Percentiles rank a stretch among this genome's conserved stretches.
phyloP scores from a whole-genome alignment of 306 rosid species.

The Vigna mungo region DNA sequence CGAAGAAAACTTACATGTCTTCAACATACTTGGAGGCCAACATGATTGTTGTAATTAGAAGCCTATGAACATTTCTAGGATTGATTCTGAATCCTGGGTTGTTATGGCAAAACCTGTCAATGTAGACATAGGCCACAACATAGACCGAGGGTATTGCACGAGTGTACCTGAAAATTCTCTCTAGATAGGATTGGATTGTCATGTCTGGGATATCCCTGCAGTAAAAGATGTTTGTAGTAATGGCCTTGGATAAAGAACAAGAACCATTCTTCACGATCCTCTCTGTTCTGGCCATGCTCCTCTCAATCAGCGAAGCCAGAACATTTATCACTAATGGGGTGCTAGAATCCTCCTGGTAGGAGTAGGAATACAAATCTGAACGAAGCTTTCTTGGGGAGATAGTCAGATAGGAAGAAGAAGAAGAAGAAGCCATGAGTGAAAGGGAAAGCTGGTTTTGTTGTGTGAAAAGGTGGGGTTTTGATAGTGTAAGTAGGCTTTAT shows the following conservation, averaged over 20 bases:
- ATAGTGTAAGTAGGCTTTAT: conserved; percentile 25
- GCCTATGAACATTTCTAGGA: conserved; percentile 82
- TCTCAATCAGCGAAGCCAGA: conserved; percentile 86
- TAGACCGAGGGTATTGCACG: conserved; percentile 78
- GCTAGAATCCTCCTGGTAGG: conserved; percentile 65
- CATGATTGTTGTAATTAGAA: conserved; percentile 92
- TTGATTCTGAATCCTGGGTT: conserved; percentile 74
- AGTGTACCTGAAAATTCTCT: conserved; percentile 90
- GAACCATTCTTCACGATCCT: conserved; percentile 68
- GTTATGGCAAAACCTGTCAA: conserved; percentile 84
- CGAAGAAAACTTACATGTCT: conserved; percentile 73
- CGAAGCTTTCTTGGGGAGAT: conserved; percentile 91
- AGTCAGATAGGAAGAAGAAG: conserved; percentile 35
- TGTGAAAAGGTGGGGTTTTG: conserved; percentile 34
- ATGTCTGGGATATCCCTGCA: conserved; percentile 85
- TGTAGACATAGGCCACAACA: conserved; percentile 89
- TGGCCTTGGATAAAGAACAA: conserved; percentile 51
- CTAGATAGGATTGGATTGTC: conserved; percentile 76
- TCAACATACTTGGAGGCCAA: conserved; percentile 90
- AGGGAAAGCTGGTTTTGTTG: conserved; percentile 12
- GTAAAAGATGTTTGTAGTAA: conserved; percentile 63
- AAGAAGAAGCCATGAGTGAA: conserved; percentile 41
- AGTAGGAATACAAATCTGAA: conserved; percentile 74
- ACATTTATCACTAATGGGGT: conserved; percentile 77
- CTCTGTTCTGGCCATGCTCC: conserved; percentile 81